Conservation (phyloP, 192 early-diverging fungal genomes). For the Coemansia erecta region DNA sequence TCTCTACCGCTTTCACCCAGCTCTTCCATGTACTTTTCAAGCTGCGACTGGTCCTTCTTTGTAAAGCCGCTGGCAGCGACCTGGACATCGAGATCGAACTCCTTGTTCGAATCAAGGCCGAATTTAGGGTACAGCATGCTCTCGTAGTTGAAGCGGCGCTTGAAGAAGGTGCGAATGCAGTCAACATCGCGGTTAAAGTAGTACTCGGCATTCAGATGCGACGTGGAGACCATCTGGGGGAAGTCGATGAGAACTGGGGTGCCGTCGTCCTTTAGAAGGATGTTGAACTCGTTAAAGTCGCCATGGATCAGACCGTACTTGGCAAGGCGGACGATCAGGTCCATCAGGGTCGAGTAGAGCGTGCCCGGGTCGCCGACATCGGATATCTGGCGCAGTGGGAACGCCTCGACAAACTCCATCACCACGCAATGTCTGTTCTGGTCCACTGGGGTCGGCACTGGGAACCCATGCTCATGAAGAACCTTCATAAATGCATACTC, state of each 20-base stretch:
- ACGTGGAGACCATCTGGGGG: constrained; percentile 99
- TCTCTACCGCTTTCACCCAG: constrained; percentile 14
- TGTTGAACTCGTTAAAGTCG: constrained; percentile 99
- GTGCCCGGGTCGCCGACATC: constrained; percentile 86
- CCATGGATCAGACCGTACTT: constrained; percentile 95
- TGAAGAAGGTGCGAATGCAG: constrained; percentile 94
- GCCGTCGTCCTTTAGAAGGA: constrained; percentile 80
- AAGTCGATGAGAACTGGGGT: constrained; percentile 96
- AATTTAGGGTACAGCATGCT: constrained; percentile 90
- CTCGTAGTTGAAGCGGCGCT: constrained; percentile 87
- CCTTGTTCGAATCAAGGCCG: constrained; percentile 70
- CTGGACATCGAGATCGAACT: constrained; percentile 92
- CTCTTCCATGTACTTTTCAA: constrained; percentile 57
- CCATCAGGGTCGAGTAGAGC: constrained; percentile 93
- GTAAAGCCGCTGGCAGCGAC: constrained; percentile 97
- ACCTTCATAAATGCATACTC: constrained; percentile 99
- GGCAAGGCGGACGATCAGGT: constrained; percentile 92
- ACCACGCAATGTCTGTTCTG: constrained; percentile 93
- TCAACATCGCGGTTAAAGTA: constrained; percentile 99
- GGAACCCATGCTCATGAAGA: constrained; percentile 91
- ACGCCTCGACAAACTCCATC: constrained; percentile 94
- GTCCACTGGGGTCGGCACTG: constrained; percentile 92
- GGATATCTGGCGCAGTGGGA: constrained; percentile 88
- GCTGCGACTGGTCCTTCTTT: constrained; percentile 83
- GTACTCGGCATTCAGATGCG: constrained; percentile 91